A percentile compares a stretch with the other conserved stretches of the same genome.
Evolutionary conservation across 1,284 basidiomycete genomes (phyloP).

Genomic region (Athelia sp.): DNA sequence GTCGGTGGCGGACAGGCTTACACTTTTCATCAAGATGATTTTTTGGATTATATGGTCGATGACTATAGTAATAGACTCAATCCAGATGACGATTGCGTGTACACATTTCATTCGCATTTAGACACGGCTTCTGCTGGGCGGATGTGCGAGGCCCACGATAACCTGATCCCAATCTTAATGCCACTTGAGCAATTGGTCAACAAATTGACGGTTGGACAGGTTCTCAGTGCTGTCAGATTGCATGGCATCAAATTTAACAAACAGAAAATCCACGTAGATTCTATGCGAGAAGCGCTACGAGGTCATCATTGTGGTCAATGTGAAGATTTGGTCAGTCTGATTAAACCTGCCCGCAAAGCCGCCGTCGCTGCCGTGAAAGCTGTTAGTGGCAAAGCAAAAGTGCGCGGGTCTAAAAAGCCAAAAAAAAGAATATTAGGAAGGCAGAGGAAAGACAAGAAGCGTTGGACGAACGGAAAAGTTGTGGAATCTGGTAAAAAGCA

Average conservation of each 20-base stretch:
- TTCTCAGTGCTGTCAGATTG: not conserved
- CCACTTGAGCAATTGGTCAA: not conserved
- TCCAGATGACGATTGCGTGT: not conserved
- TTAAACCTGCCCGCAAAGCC: not conserved
- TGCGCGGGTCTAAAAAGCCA: not conserved
- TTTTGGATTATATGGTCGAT: not conserved
- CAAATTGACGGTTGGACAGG: not conserved
- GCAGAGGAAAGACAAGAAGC: not conserved
- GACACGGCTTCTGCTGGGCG: too few species aligned
- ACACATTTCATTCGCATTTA: not conserved
- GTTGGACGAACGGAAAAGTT: too few species aligned
- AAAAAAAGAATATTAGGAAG: not conserved
- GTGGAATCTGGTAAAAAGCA: too few species aligned
- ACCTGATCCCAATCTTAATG: not conserved
- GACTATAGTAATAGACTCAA: not conserved
- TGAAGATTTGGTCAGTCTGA: not conserved
- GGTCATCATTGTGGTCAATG: not conserved
- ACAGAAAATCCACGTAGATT: not conserved
- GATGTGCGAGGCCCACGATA: not conserved
- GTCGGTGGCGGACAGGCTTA: not conserved
- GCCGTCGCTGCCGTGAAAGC: not conserved
- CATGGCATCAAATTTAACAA: not conserved
- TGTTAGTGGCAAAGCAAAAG: not conserved
- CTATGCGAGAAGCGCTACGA: not conserved
- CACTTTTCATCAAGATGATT: not conserved